These are phyloP conservation scores for Fraxinus quadrangulata DNA, from an alignment of 257 asterid species.

Conservation along the genomic window DNA sequence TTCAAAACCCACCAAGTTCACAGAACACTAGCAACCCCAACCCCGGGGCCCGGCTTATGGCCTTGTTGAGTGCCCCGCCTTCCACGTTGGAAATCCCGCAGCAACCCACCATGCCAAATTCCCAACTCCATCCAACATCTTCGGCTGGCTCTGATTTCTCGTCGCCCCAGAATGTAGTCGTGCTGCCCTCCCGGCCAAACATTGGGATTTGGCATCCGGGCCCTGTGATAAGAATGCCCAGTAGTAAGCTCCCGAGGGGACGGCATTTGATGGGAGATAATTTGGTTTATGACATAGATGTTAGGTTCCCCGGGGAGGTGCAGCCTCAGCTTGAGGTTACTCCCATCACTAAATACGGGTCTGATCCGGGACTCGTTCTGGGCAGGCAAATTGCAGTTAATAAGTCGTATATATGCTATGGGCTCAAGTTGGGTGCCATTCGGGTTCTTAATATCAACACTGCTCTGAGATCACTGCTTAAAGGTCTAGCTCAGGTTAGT, in stretches of 20 bases:
- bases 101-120: conserved; percentile 39
- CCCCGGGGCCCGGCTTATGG: conserved; percentile 84
- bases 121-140: conserved; percentile 55
- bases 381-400: conserved; percentile 96
- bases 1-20: conserved; percentile 39
- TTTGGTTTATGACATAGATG: conserved; percentile 72
- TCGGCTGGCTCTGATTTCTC: conserved; percentile 67
- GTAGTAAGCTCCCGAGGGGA: conserved; percentile 90
- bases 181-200: conserved; percentile 41
- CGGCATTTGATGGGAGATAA: conserved; percentile 74
- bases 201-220: conserved; percentile 47
- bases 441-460: conserved; percentile 93
- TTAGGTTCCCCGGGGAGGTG: conserved; percentile 79
- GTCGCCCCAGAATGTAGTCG: conserved; percentile 30
- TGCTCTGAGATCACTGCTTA: conserved; percentile 88
- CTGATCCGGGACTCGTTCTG: conserved; percentile 94
- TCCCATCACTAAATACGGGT: conserved; percentile 90
- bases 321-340: conserved; percentile 99
- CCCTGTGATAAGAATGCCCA: conserved; percentile 71
- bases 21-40: conserved; percentile 42
- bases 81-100: conserved; percentile 43
- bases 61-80: conserved; percentile 82
- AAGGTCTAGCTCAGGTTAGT: conserved; percentile 87
- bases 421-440: conserved; percentile 80
- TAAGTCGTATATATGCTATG: conserved; percentile 89